These are phyloP conservation scores for Pestalotiopsis sp. DNA, from an alignment of 2,329 filamentous ascomycete species.

Conservation along the genomic window DNA sequence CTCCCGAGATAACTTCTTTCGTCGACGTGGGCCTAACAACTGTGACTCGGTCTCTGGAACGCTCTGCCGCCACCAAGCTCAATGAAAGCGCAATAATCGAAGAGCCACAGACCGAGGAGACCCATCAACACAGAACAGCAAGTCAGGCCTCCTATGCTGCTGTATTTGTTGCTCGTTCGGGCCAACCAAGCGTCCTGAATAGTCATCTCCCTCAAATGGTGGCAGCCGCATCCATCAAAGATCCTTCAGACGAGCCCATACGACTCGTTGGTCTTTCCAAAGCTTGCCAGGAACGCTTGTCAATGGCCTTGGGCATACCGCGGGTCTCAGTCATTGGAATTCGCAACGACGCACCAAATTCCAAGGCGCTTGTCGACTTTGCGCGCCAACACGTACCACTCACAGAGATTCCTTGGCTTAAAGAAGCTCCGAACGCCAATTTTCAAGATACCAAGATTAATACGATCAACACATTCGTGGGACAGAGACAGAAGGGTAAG, in stretches of 20 bases:
- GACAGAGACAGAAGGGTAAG: conserved; percentile 14
- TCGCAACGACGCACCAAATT: conserved; percentile 53
- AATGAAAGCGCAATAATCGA: neutral
- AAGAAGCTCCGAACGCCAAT: conserved; percentile 39
- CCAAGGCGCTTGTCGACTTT: conserved; percentile 57
- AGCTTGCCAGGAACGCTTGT: conserved; percentile 57
- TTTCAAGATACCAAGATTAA: conserved; percentile 51
- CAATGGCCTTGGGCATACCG: conserved; percentile 58
- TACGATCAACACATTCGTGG: conserved; percentile 39
- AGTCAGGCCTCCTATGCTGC: conserved; percentile 40
- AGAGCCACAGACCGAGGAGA: no score
- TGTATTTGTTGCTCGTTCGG: conserved; percentile 59
- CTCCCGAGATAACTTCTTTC: conserved; percentile 54
- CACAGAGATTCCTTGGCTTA: conserved; percentile 57
- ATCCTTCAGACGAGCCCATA: conserved; percentile 40
- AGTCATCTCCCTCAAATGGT: conserved; percentile 60
- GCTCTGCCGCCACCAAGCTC: conserved; percentile 21
- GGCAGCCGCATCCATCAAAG: conserved; percentile 45
- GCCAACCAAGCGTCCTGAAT: conserved; percentile 58
- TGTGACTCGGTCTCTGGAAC: conserved; percentile 61
- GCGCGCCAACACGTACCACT: conserved; percentile 51
- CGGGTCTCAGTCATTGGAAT: conserved; percentile 66
- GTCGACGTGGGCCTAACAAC: conserved; percentile 66
- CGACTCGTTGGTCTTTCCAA: conserved; percentile 65
- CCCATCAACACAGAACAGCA: neutral